These are phyloP conservation scores for Wickerhamomyces sydowiorum DNA, from an alignment of 805 yeast genomes.

Conservation along the genomic window DNA sequence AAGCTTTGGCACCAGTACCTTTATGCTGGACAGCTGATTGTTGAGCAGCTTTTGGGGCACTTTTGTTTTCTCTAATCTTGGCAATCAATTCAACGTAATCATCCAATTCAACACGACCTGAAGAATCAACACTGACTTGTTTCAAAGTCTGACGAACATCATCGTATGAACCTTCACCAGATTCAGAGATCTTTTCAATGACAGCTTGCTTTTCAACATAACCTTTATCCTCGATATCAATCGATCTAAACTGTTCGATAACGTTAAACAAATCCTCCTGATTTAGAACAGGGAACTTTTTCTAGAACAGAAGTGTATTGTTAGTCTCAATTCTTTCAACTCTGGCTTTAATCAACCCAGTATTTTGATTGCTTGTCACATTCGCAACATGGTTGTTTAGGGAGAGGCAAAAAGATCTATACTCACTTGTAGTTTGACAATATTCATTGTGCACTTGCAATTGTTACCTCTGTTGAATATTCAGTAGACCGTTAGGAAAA, in stretches of 20 bases:
- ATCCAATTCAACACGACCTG: slow-evolving; percentile 94
- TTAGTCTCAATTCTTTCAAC: too few relatives aligned
- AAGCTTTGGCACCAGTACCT: slow-evolving; percentile 57
- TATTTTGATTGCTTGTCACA: too few relatives aligned
- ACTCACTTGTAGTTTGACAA: slow-evolving; percentile 55
- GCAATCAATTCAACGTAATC: slow-evolving; percentile 86
- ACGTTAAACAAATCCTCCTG: slow-evolving; percentile 84
- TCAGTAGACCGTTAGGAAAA: neutral
- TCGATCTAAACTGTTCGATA: slow-evolving; percentile 79
- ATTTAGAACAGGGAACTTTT: slow-evolving; percentile 76
- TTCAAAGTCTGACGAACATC: slow-evolving; percentile 91
- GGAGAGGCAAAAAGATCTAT: too few relatives aligned
- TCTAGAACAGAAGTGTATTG: slow-evolving; percentile 29
- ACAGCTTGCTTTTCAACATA: slow-evolving; percentile 91
- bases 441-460: slow-evolving; percentile 41
- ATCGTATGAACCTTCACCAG: slow-evolving; percentile 83
- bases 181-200: slow-evolving; percentile 71
- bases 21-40: slow-evolving; percentile 37
- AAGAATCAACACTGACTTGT: slow-evolving; percentile 87
- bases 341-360: neutral
- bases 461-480: neutral
- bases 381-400: too few relatives aligned
- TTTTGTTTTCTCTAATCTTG: slow-evolving; percentile 56
- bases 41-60: slow-evolving; percentile 25
- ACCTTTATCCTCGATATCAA: slow-evolving; percentile 90